A percentile compares a stretch with the other conserved stretches of the same genome.
phyloP scores from a whole-genome alignment of 106 monocot genomes.

The Hemerocallis citrina region DNA sequence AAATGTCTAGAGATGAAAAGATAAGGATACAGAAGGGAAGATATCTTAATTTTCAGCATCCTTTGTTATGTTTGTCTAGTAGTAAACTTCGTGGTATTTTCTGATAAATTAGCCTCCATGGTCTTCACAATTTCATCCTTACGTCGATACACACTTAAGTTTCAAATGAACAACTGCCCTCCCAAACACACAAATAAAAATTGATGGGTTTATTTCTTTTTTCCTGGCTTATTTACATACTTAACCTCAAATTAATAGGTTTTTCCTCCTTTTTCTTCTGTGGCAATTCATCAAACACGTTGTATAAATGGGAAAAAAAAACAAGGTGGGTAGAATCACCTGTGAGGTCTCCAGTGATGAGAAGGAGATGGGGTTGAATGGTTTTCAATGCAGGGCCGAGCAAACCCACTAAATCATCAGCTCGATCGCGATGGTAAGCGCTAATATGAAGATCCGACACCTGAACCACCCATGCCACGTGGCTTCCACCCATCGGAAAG shows the following conservation, averaged over 20 bases:
- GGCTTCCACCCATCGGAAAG: conserved; percentile 61
- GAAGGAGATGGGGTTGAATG: conserved; percentile 50
- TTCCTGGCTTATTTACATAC: no score
- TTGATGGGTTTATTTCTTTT: not conserved
- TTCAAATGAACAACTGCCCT: no score
- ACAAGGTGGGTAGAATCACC: conserved; percentile 26
- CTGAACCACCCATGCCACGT: conserved; percentile 84
- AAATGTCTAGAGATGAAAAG: no score
- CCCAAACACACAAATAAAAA: not conserved
- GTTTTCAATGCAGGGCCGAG: conserved; percentile 50
- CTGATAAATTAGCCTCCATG: no score
- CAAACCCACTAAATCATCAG: conserved; percentile 29
- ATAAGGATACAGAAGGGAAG: no score
- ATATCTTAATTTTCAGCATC: no score
- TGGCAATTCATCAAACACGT: not conserved
- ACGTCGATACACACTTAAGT: no score
- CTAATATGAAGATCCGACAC: conserved; percentile 83
- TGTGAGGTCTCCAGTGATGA: conserved; percentile 80
- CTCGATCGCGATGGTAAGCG: conserved; percentile 48
- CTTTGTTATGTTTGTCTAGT: no score
- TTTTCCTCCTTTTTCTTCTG: no score
- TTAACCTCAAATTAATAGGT: not conserved
- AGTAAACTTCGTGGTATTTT: no score
- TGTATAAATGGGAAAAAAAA: not conserved
- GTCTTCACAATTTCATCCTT: no score